A percentile compares a stretch with the other conserved stretches of the same genome.
Conservation (phyloP, 129 eudicot species). For the Saposhnikovia divaricata region DNA sequence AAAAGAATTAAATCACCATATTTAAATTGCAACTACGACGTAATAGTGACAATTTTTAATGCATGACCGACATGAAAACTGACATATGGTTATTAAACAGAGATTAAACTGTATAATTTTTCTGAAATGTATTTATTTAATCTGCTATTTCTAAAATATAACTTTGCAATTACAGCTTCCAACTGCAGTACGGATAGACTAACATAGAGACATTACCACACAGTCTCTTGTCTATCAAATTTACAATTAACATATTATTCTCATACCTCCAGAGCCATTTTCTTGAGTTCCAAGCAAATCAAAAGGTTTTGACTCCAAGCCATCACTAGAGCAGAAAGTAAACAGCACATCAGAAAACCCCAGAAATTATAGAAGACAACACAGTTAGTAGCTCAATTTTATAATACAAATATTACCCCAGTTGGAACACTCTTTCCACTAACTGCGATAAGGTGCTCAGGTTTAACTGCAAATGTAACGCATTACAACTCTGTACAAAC, state of each 20-base stretch:
- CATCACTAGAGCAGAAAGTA: conserved; percentile 40
- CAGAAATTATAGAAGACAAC: conserved; percentile 6
- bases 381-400: not conserved
- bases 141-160: not conserved
- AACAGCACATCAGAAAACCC: conserved; percentile 12
- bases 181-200: not conserved
- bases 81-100: not conserved
- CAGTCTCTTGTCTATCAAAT: not conserved
- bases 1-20: not conserved
- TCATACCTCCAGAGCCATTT: conserved; percentile 51
- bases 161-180: not conserved
- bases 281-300: conserved; percentile 67
- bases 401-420: conserved; percentile 36
- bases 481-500: conserved; percentile 2
- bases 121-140: not conserved
- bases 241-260: not conserved
- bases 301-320: conserved; percentile 52
- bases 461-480: conserved; percentile 45
- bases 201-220: not conserved
- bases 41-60: not conserved
- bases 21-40: not conserved
- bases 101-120: not conserved
- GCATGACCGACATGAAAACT: not conserved
- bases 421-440: conserved; percentile 42
- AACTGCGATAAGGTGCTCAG: conserved; percentile 76